Conservation (phyloP, 345 rosid genomes). For the Schrenkiella parvula region DNA sequence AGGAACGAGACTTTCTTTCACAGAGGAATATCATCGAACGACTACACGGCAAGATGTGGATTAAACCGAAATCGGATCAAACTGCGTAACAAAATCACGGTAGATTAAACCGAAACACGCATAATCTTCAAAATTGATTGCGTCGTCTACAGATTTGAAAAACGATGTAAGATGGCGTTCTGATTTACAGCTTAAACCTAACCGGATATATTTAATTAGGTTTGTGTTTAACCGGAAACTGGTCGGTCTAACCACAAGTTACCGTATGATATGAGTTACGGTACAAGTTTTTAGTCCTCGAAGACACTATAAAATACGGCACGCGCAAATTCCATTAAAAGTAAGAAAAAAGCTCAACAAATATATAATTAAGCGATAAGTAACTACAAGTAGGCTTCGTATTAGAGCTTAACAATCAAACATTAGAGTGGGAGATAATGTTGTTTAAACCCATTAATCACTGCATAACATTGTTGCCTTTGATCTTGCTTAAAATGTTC, state of each 20-base stretch:
- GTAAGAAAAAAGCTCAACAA: neutral
- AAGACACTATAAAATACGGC: neutral
- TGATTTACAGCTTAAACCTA: neutral
- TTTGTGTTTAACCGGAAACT: neutral
- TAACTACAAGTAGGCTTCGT: neutral
- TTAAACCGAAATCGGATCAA: neutral
- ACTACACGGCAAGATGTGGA: constrained; percentile 3
- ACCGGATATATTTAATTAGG: neutral
- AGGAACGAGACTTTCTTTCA: constrained; percentile 1
- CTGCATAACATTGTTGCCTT: constrained; percentile 34
- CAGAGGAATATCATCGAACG: constrained; percentile 33
- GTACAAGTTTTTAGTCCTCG: neutral
- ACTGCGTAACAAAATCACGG: neutral
- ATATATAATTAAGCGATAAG: neutral
- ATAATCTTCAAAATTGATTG: neutral
- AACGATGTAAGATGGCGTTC: neutral
- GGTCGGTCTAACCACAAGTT: neutral
- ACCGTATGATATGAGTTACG: neutral
- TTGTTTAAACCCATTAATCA: constrained; percentile 29
- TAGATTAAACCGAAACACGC: neutral
- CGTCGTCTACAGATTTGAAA: neutral
- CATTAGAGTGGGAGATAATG: constrained; percentile 23
- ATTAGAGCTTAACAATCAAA: neutral
- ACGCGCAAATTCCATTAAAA: neutral
- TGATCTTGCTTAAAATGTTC: constrained; percentile 29